phyloP scores from a whole-genome alignment of 2,329 filamentous ascomycete genomes.

The Aspergillus piperis region DNA sequence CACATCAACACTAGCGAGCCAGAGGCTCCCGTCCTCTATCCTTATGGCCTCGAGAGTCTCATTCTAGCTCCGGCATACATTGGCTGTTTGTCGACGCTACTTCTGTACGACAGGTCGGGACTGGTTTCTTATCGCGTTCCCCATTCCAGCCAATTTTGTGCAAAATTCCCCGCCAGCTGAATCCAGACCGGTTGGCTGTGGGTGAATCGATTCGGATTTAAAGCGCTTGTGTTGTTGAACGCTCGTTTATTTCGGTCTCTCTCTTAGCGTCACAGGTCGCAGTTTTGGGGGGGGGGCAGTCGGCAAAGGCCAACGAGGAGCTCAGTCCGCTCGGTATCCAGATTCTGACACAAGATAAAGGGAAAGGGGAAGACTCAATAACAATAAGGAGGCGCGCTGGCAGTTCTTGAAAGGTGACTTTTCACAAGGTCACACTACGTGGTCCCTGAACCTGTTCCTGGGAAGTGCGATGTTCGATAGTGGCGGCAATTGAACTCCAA shows the following conservation, averaged over 20 bases:
- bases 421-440: background rate
- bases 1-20: slow-evolving; percentile 3
- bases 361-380: background rate
- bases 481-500: background rate
- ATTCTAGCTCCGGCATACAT: slow-evolving; percentile 13
- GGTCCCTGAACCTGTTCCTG: background rate
- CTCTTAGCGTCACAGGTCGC: background rate
- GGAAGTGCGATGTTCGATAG: background rate
- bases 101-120: slow-evolving; percentile 4
- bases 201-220: background rate
- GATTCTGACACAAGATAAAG: background rate
- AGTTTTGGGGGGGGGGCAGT: background rate
- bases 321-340: too few species aligned
- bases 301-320: background rate
- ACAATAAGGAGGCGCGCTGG: background rate
- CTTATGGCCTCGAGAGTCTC: slow-evolving; percentile 13
- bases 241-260: background rate
- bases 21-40: slow-evolving; percentile 6
- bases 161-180: background rate
- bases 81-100: slow-evolving; percentile 11
- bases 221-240: slow-evolving; percentile 13
- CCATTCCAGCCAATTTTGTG: background rate
- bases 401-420: background rate
- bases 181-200: background rate
- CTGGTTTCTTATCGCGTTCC: background rate